These are phyloP conservation scores for Leucosporidium scottii DNA, from an alignment of 768 basidiomycete species.

Conservation along the genomic window DNA sequence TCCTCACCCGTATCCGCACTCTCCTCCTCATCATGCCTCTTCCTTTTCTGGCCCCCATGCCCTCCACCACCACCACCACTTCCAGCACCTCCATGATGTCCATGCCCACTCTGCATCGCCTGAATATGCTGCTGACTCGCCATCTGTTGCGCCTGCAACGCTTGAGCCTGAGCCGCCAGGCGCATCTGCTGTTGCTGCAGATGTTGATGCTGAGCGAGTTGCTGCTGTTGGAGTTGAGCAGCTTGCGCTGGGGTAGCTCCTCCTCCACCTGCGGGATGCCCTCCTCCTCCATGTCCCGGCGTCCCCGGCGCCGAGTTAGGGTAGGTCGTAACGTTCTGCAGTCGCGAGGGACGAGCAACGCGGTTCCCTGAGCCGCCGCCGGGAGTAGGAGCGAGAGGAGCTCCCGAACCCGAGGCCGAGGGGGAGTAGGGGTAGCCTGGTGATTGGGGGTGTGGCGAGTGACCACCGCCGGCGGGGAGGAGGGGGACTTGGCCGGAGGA, in stretches of 20 bases:
- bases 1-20: constrained; percentile 39
- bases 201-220: constrained; percentile 6
- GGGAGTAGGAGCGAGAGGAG: constrained; percentile 3
- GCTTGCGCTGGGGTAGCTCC: constrained; percentile 3
- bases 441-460: not conserved
- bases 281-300: not conserved
- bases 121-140: not conserved
- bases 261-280: not conserved
- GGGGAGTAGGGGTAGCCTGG: constrained; percentile 1
- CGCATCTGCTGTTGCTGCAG: constrained; percentile 7
- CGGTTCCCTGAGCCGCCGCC: not conserved
- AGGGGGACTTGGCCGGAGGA: constrained; percentile 11
- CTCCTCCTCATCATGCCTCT: constrained; percentile 41
- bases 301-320: constrained; percentile 8
- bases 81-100: not conserved
- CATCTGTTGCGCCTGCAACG: not conserved
- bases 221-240: constrained; percentile 25
- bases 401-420: constrained; percentile 7
- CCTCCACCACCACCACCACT: not conserved
- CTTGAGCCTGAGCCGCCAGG: not conserved
- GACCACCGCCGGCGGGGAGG: constrained; percentile 13
- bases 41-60: constrained; percentile 40
- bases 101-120: not conserved
- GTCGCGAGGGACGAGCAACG: constrained; percentile 21
- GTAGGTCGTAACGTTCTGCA: constrained; percentile 26